Base-by-base conservation (phyloP, 129 eudicot species). In the Ambrosia artemisiifolia region DNA sequence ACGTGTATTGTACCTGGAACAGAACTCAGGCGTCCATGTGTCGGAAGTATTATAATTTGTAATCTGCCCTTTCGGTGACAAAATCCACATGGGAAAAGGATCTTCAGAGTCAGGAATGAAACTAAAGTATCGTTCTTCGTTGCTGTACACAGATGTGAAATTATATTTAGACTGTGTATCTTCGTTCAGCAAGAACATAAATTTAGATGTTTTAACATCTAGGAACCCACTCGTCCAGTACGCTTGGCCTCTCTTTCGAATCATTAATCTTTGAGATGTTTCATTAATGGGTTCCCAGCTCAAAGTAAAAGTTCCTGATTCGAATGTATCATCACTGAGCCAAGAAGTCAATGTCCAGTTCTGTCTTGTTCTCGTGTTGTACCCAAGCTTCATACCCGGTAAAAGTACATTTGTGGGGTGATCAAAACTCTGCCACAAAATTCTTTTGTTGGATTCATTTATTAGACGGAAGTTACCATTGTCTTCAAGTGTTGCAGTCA, bases 361-460 rank as follows among this genome's bases (percentile, higher is more conserved):
- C 8, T 24, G 3, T 0, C 76, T 46, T 14, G 75, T 78, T 34
- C 30, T 55, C 38, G 33, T 59, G 54, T 69, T 44, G 16, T 13
- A 47, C 24, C 83, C 83, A 2, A 82, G 83, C 44, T 78, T 82
- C 86, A 82, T 82, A 10, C 72, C 80, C 0, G 79, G 82, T 57
- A 82, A 33, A 36, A 79, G 73, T 20, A 65, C 70, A 7, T 73
- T 67, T 2, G 65, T 73, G 10, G 83, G 83, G 40, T 79, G 5
- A 82, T 82, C 79, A 78, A 78, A 78, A 33, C 77, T 77, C 63
- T 68, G 67, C 86, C 83, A 82, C 2, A 82, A 11, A 61, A 42
- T 48, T 28, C 63, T 51, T 60, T 35, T 49, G 16, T 75, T 71
- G 28, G 24, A 59, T 55, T 64, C 63, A 3, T 70, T 46, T 56